Evolutionary conservation across 352 stramenopile genomes (phyloP).

Genomic region (Blastocystis hominis): DNA sequence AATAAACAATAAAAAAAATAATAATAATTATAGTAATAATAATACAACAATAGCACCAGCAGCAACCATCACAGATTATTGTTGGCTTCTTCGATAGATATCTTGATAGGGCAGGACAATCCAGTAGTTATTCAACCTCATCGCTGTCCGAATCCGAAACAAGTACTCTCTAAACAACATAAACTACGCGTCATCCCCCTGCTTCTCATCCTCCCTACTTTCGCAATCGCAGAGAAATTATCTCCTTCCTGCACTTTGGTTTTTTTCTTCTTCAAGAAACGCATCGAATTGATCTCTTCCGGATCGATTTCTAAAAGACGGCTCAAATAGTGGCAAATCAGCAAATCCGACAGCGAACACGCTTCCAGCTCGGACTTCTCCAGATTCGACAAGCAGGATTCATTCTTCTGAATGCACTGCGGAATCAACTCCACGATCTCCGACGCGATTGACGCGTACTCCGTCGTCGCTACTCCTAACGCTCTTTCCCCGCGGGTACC

Average conservation of each 20-base stretch:
- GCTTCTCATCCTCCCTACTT: background rate
- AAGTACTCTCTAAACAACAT: slow-evolving; percentile 12
- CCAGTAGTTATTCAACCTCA: slow-evolving; percentile 47
- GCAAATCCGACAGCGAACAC: slow-evolving; percentile 1
- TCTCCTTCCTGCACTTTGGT: no score
- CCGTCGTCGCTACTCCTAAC: background rate
- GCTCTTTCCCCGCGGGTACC: background rate
- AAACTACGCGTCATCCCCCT: background rate
- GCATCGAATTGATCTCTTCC: background rate
- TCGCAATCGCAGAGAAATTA: background rate
- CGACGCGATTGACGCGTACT: background rate
- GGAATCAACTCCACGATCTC: background rate
- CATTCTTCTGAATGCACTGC: background rate
- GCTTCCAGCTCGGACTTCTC: background rate
- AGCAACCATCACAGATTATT: no score
- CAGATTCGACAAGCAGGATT: background rate
- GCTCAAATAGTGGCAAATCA: slow-evolving; percentile 6
- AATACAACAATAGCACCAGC: no score
- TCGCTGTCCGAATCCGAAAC: slow-evolving; percentile 13
- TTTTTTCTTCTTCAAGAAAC: no score
- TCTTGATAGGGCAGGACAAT: slow-evolving; percentile 32
- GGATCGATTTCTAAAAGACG: background rate
- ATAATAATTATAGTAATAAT: no score
- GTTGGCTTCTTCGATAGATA: background rate
- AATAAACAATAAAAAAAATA: no score